phyloP scores from a whole-genome alignment of 352 stramenopile genomes.

The Albugo laibachii region DNA sequence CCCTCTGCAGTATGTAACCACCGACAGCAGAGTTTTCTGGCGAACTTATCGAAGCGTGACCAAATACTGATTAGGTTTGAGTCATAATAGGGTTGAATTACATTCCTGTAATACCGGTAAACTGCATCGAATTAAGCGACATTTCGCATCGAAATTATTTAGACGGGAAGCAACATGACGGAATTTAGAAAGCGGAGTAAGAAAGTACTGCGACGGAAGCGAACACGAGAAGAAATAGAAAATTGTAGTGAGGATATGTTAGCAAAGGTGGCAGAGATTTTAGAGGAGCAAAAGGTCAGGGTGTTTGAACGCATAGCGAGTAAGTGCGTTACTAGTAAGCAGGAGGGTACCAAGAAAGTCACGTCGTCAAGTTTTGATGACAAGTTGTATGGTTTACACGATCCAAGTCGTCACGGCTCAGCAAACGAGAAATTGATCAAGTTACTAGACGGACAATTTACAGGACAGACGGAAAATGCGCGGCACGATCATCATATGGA shows the following conservation, averaged over 20 bases:
- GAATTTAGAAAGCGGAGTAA: background rate
- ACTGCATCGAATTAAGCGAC: too few species aligned
- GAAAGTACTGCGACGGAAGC: conserved; percentile 8
- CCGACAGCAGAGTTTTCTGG: too few species aligned
- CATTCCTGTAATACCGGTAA: too few species aligned
- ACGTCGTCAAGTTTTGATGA: background rate
- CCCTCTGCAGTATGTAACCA: too few species aligned
- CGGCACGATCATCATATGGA: conserved; percentile 57
- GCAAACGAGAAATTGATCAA: conserved; percentile 47
- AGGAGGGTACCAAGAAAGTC: conserved; percentile 5
- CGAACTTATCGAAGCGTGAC: too few species aligned
- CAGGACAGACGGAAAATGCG: conserved; percentile 32
- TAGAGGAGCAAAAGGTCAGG: conserved; percentile 44
- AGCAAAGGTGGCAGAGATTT: conserved; percentile 38
- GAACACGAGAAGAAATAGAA: conserved; percentile 2
- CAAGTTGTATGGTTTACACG: conserved; percentile 38
- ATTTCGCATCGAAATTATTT: too few species aligned
- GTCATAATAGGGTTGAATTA: too few species aligned
- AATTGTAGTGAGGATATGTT: conserved; percentile 16
- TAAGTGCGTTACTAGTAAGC: conserved; percentile 5
- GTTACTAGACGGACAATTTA: conserved; percentile 66
- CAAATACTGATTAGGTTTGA: too few species aligned
- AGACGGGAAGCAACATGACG: too few species aligned
- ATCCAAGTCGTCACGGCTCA: conserved; percentile 50
- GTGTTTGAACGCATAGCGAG: conserved; percentile 20